Base-by-base conservation (phyloP, 2,329 filamentous ascomycete genomes). In the Penicillium sp. region DNA sequence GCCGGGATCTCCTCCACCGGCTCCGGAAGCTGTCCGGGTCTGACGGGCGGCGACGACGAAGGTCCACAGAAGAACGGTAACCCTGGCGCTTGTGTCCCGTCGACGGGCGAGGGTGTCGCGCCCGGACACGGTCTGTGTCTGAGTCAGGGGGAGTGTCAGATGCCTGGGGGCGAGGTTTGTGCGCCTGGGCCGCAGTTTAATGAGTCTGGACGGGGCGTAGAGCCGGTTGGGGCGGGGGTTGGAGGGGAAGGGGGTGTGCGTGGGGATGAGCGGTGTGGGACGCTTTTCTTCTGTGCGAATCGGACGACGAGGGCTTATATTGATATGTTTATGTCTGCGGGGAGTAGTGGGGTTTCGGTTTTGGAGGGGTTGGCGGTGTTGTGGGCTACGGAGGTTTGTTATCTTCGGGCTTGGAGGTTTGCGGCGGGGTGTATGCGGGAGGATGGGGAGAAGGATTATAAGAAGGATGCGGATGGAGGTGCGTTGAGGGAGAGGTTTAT, bases 341-440 rank as follows among this genome's bases (percentile, higher is more conserved):
- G 82, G 13, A 78, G 78, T 48, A 73, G 79, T 0, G 77, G 75
- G 8, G 75, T 76, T 3, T 79, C 73, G 1, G 67, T 89, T 65
- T 73, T 91, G 3, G 87, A 91, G 67, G 87, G 86, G 6, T 77
- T 90, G 58, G 81, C 90, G 3, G 80, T 89, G n/a, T 81, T 91
- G 25, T 92, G 87, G 85, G 85, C 84, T n/a, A 90, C 86, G 1
- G 89, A 93, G 72, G 83, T 79, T 45, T 81, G 79, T 56, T 87
- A 87, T 65, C 67, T 86, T 18, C 77, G 81, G 38, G 80, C 84
- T 13, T 87, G 85, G 85, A 76, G 74, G 10, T 72, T 69, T 64
- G 75, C 73, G 23, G 65, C 61, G 4, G 55, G 46, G 6, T 60
- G 67, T 39, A 72, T 79, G 61, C 67, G 74, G 18, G 60, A 64